These are phyloP conservation scores for Crotalaria pallida DNA, from an alignment of 306 rosid species.

Conservation along the genomic window DNA sequence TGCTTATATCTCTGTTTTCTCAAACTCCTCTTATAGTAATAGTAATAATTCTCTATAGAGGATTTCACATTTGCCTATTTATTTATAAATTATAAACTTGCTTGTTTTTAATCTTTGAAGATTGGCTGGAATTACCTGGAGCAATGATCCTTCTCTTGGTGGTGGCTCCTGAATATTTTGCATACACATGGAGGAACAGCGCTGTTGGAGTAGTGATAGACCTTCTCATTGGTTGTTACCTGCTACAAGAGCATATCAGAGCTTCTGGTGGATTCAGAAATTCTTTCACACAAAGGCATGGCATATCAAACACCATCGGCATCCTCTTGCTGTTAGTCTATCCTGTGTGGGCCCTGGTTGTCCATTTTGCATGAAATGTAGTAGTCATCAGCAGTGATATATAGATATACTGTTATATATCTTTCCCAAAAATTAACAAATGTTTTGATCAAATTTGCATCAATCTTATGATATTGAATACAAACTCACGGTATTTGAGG, in stretches of 20 bases:
- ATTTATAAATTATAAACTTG: no score
- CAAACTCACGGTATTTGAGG: not conserved
- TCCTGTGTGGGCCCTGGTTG: conserved; percentile 59
- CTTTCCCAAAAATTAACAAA: not conserved
- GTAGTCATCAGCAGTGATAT: not conserved
- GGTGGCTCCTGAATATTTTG: conserved; percentile 67
- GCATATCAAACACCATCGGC: conserved; percentile 81
- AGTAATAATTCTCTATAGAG: no score
- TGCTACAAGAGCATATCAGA: conserved; percentile 82
- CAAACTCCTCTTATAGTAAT: no score
- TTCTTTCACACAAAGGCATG: conserved; percentile 74
- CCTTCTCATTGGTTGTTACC: conserved; percentile 69
- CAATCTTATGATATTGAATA: not conserved
- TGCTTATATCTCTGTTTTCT: no score
- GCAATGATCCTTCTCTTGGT: conserved; percentile 75
- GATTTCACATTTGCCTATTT: no score
- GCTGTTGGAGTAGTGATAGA: conserved; percentile 58
- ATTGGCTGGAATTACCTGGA: conserved; percentile 80
- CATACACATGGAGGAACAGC: conserved; percentile 46
- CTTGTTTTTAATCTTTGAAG: conserved; percentile 28
- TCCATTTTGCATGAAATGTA: conserved; percentile 20
- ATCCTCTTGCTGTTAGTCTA: conserved; percentile 63
- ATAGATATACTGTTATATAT: not conserved
- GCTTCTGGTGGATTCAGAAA: conserved; percentile 89
- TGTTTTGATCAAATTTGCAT: not conserved